These are phyloP conservation scores for Fereydounia khargensis DNA, from an alignment of 1,284 basidiomycete genomes.

Conservation along the genomic window DNA sequence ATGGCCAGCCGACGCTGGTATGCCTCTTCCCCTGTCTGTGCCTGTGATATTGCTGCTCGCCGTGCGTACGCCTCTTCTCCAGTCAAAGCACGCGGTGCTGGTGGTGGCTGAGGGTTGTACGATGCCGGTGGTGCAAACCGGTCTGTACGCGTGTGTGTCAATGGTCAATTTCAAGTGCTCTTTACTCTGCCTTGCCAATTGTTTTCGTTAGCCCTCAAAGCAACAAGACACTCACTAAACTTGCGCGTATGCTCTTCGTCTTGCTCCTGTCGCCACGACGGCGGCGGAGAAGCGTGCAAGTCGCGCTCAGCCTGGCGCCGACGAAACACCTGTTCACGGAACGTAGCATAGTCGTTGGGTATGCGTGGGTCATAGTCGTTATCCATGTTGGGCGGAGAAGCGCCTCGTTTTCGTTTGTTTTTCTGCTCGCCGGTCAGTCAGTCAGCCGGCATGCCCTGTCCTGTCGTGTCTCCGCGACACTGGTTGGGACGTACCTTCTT, in stretches of 20 bases:
- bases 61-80: background rate
- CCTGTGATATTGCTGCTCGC: background rate
- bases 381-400: slow-evolving; percentile 1
- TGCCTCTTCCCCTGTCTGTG: background rate
- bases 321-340: background rate
- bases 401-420: background rate
- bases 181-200: background rate
- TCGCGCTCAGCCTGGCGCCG: slow-evolving; percentile 5
- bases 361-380: slow-evolving; percentile 8
- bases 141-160: background rate
- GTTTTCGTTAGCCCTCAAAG: background rate
- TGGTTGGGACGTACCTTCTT: no score
- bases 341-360: slow-evolving; percentile 6
- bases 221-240: background rate
- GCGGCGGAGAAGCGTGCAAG: no score
- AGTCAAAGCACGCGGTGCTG: background rate
- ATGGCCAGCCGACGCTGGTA: background rate
- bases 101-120: background rate
- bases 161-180: background rate
- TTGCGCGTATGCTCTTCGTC: background rate
- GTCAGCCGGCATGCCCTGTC: no score
- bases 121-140: background rate
- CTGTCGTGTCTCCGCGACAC: no score
- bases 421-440: no score
- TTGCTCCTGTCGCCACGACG: background rate